These are phyloP conservation scores for Komagataella pseudopastoris DNA, from an alignment of 805 yeast genomes.

Conservation along the genomic window DNA sequence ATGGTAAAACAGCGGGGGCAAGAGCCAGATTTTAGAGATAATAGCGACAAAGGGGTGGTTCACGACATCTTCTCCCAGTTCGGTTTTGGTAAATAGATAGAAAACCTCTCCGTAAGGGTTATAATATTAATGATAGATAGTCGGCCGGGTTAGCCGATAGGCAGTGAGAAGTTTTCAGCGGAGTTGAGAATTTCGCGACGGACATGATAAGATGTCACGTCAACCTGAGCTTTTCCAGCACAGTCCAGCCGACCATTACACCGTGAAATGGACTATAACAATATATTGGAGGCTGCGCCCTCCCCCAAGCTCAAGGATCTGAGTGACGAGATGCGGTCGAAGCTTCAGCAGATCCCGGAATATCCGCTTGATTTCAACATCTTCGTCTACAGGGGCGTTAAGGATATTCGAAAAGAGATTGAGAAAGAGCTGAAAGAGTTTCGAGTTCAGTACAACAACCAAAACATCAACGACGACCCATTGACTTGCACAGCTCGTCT, in stretches of 20 bases:
- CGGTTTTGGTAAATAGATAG: background rate
- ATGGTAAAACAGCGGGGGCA: constrained; percentile 8
- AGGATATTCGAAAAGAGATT: constrained; percentile 8
- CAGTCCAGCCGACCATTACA: background rate
- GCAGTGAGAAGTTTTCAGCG: too few relatives aligned
- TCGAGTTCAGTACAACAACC: constrained; percentile 8
- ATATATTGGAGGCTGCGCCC: background rate
- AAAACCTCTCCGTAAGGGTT: background rate
- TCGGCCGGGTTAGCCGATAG: background rate
- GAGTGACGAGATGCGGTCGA: background rate
- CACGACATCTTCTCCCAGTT: constrained; percentile 2
- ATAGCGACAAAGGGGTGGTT: constrained; percentile 1
- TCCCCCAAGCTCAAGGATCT: background rate
- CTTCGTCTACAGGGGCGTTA: constrained; percentile 19
- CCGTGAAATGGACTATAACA: background rate
- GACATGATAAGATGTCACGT: background rate
- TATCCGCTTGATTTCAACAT: constrained; percentile 25
- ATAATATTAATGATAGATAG: background rate
- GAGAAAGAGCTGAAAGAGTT: constrained; percentile 10
- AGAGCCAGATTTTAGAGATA: background rate
- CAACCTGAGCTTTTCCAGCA: background rate
- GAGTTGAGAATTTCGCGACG: background rate
- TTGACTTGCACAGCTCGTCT: constrained; percentile 5
- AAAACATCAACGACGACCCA: constrained; percentile 1
- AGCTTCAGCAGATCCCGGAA: constrained; percentile 16